A percentile compares a stretch with the other conserved stretches of the same genome.
These are phyloP conservation scores for Hanseniaspora meyeri DNA, from an alignment of 805 yeast species.

Conservation along the genomic window DNA sequence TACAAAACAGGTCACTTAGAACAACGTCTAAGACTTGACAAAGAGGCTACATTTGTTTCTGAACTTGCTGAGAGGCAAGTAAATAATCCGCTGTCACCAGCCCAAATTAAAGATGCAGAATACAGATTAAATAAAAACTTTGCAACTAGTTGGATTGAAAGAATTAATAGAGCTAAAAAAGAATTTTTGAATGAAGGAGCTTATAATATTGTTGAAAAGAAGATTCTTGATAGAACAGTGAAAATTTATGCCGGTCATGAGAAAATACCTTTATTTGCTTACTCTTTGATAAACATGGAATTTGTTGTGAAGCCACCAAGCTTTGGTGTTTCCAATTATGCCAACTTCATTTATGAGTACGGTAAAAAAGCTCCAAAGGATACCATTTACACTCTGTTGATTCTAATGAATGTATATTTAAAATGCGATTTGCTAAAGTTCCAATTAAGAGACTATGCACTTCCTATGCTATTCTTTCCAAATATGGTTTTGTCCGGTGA, in stretches of 20 bases:
- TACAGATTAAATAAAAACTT: slow-evolving; percentile 25
- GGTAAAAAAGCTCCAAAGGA: slow-evolving; percentile 45
- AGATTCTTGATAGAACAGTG: slow-evolving; percentile 18
- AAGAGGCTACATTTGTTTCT: slow-evolving; percentile 25
- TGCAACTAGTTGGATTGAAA: slow-evolving; percentile 32
- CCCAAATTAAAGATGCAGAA: background rate
- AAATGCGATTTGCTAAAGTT: slow-evolving; percentile 34
- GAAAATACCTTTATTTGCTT: slow-evolving; percentile 22
- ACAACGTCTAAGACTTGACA: slow-evolving; percentile 38
- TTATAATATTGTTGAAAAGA: slow-evolving; percentile 16
- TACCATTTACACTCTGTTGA: slow-evolving; percentile 40
- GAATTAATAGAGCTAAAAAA: slow-evolving; percentile 25
- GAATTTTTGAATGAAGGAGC: slow-evolving; percentile 23
- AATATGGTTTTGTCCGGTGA: slow-evolving; percentile 34
- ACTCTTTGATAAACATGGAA: slow-evolving; percentile 20
- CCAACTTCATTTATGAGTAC: slow-evolving; percentile 29
- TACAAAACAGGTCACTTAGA: slow-evolving; percentile 48
- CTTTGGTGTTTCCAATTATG: slow-evolving; percentile 21
- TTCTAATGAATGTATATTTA: slow-evolving; percentile 39
- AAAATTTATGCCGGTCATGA: slow-evolving; percentile 20
- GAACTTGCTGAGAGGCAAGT: slow-evolving; percentile 4
- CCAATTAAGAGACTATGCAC: slow-evolving; percentile 42
- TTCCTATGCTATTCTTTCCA: slow-evolving; percentile 44
- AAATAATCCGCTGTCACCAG: background rate
- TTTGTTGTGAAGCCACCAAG: slow-evolving; percentile 25